These are phyloP conservation scores for Jamesozyma lodderae DNA, from an alignment of 805 yeast species.

Conservation along the genomic window DNA sequence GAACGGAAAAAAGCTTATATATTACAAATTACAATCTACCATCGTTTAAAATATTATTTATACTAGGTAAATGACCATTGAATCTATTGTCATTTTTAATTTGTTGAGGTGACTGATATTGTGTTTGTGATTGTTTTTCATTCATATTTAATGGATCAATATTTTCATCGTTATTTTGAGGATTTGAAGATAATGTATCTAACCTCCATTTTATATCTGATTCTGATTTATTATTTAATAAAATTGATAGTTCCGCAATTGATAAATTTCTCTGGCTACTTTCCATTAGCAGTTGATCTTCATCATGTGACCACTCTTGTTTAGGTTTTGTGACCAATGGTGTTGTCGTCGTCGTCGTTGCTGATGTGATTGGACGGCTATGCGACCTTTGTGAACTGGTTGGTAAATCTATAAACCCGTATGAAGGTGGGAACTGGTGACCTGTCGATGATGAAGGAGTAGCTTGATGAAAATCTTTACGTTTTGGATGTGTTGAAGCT, in stretches of 20 bases:
- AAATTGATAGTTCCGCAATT: slow-evolving; percentile 61
- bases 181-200: slow-evolving; percentile 22
- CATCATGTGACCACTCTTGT: slow-evolving; percentile 47
- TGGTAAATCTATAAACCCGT: slow-evolving; percentile 6
- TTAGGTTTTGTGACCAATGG: background rate
- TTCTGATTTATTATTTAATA: slow-evolving; percentile 65
- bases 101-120: background rate
- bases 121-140: background rate
- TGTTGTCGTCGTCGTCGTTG: slow-evolving; percentile 7
- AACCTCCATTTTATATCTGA: slow-evolving; percentile 61
- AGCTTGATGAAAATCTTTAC: slow-evolving; percentile 2
- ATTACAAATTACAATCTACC: slow-evolving; percentile 4
- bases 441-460: background rate
- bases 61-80: slow-evolving; percentile 11
- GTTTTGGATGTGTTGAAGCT: slow-evolving; percentile 1
- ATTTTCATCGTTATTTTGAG: background rate
- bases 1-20: no score
- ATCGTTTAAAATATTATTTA: slow-evolving; percentile 16
- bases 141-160: slow-evolving; percentile 14
- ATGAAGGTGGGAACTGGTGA: background rate
- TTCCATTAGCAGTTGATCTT: slow-evolving; percentile 56
- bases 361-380: slow-evolving; percentile 5
- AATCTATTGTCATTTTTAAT: background rate
- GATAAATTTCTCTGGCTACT: slow-evolving; percentile 48
- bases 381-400: slow-evolving; percentile 7